Base-by-base conservation (phyloP, 2,329 filamentous ascomycete genomes). In the Claviceps spartinae region DNA sequence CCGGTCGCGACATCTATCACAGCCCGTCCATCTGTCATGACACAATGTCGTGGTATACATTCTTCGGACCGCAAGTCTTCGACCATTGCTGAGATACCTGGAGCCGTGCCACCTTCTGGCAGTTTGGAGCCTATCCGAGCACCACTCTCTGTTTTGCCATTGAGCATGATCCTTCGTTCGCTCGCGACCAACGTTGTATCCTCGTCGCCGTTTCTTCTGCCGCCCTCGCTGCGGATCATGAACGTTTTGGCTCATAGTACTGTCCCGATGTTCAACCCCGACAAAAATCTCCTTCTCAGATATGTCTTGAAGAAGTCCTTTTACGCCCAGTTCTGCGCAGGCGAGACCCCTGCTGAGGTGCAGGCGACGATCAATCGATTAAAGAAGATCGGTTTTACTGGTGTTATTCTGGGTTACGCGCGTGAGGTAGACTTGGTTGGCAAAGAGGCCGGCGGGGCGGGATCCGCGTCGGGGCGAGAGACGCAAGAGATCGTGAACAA, bases 271-370 rank as follows among this genome's bases (percentile, higher is more conserved):
- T 73, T 93, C 53, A 83, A 84, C 65, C 82, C 88, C 4, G 88
- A 94, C 62, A 74, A 70, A 50, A 95, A 95, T 63, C 80, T 80
- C 0, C 47, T 91, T 1, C 74, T 95, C 16, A 77, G 81, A 44
- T 78, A 73, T 54, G 63, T 89, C 43, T 72, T 95, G 48, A 88
- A 89, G 65, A 79, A 82, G 63, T 94, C 88, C 0, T 89, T 95
- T 61, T 95, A 95, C 65, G 81, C 82, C 24, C 90, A 96, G 61
- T 96, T 95, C 67, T 96, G 90, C 66, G 88, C 87, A 0, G 90
- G 90, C 30, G 85, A 89, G 67, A 85, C 79, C 48, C 73, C 77
- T 0, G 60, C 65, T 1, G 86, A 95, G 66, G 84, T 94, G 2
- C 71, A 73, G 43, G 68, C 65, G 34, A 89, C 85, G 0, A 78